phyloP scores from a whole-genome alignment of 805 yeast genomes.

The Zygosaccharomyces pseudorouxii region DNA sequence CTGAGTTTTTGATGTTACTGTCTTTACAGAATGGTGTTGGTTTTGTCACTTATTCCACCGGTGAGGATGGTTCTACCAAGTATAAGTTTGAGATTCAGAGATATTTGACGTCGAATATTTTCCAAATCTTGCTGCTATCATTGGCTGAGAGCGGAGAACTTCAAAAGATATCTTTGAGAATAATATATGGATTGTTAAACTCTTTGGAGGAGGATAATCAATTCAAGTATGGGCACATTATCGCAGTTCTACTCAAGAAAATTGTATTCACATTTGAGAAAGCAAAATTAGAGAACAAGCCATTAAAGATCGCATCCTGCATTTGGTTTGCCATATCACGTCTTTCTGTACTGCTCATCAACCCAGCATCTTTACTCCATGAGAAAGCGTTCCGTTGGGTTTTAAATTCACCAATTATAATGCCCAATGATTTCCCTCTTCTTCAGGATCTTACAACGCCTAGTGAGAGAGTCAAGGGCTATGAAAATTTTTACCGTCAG shows the following conservation, averaged over 20 bases:
- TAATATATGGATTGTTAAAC: constrained; percentile 44
- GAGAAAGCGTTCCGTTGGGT: constrained; percentile 68
- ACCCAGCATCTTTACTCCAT: constrained; percentile 71
- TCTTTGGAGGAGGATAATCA: constrained; percentile 40
- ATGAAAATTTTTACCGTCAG: constrained; percentile 52
- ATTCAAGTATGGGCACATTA: constrained; percentile 53
- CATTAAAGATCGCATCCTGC: constrained; percentile 39
- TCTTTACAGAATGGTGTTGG: constrained; percentile 58
- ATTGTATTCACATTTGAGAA: constrained; percentile 35
- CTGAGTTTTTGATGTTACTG: constrained; percentile 62
- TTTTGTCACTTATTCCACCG: constrained; percentile 40
- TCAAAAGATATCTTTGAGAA: constrained; percentile 30
- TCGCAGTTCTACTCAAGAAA: constrained; percentile 49
- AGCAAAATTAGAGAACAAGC: constrained; percentile 15
- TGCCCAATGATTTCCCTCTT: constrained; percentile 43
- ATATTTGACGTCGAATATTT: constrained; percentile 53
- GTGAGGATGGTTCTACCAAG: constrained; percentile 25
- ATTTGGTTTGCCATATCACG: constrained; percentile 54
- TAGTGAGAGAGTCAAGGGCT: constrained; percentile 28
- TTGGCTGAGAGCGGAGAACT: constrained; percentile 34
- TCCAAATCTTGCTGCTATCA: constrained; percentile 44
- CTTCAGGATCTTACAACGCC: constrained; percentile 18
- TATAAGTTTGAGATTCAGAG: constrained; percentile 48
- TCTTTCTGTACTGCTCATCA: constrained; percentile 51
- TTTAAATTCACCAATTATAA: constrained; percentile 41